Evolutionary conservation across 1,284 basidiomycete genomes (phyloP), one percentile per base, ranked within the genome.

Genomic region (Cyathus olla): DNA sequence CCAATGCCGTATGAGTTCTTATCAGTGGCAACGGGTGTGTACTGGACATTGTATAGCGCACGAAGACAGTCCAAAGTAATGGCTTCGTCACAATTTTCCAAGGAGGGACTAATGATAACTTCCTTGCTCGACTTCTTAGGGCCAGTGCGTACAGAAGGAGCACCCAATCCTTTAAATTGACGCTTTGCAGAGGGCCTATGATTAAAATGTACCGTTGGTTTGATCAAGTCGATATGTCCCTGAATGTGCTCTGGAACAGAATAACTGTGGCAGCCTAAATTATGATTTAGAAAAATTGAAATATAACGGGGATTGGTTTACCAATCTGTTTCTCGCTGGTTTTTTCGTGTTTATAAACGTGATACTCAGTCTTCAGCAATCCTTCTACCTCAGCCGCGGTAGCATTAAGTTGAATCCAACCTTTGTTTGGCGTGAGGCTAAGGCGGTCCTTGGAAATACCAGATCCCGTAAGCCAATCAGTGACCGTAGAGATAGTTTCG

Each of bases 1-100:
- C 87, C 82, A 50, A 89, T 81, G 17, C 84, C 87, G 66, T 79
- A 86, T 21, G 79, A 81, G 59, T 89, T 89, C 55, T 77, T 77
- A 15, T 75, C 48, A 1, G 80, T 74, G 3, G 72, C 72, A 1
- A 71, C 44, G 0, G 84, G 85, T 1, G 69, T 77, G 60, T 84
- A 84, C 28, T 73, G 64, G 39, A 85, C 78, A 1, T 71, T 69
- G 60, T 87, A 90, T 62, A 87, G 68, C 3, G 78, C 81, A 29
- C 82, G 79, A 39, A 87, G 73, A 65, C 86, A 89, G 40, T 73
- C 69, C 3, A 81, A 82, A 3, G 83, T 84, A 60, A 83, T 87
- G 49, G 74, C 66, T 28, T 74, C 51, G 64, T 85, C 79, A 61
- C 88, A 87, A 42, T 72, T 67, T 4, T 60, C 65, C 39, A 85